A percentile compares a stretch with the other conserved stretches of the same genome.
Evolutionary conservation across 495 filamentous ascomycete species (phyloP).

Genomic region (Chlorociboria aeruginascens): DNA sequence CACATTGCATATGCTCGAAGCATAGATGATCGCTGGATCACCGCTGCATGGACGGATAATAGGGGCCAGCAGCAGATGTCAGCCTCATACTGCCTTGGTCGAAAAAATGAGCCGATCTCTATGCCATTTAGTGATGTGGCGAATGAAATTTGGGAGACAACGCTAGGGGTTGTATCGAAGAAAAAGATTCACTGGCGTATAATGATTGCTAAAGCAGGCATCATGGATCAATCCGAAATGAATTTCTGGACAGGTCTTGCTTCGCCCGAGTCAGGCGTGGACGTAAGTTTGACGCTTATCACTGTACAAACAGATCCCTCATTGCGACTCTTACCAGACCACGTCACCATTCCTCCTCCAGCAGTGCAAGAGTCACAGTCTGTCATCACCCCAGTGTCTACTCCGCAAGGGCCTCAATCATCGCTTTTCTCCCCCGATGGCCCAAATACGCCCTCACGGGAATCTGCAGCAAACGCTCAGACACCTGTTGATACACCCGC

Average conservation of each 20-base stretch:
- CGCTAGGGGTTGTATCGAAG: constrained; percentile 58
- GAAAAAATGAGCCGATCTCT: constrained; percentile 42
- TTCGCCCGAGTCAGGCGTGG: constrained; percentile 17
- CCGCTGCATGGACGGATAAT: constrained; percentile 86
- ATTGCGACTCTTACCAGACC: constrained; percentile 47
- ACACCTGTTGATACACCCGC: constrained; percentile 35
- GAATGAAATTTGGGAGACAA: constrained; percentile 77
- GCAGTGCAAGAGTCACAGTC: constrained; percentile 24
- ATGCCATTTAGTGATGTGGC: constrained; percentile 51
- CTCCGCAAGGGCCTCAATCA: constrained; percentile 35
- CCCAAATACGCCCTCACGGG: constrained; percentile 20
- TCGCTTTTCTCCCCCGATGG: constrained; percentile 40
- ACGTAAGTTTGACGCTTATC: constrained; percentile 47
- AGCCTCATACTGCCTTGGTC: constrained; percentile 67
- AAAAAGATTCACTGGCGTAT: constrained; percentile 70
- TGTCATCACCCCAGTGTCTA: constrained; percentile 43
- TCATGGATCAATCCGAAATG: constrained; percentile 63
- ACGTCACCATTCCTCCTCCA: constrained; percentile 31
- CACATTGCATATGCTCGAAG: constrained; percentile 82
- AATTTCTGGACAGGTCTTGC: constrained; percentile 41
- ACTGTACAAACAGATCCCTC: constrained; percentile 55
- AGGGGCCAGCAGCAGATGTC: constrained; percentile 63
- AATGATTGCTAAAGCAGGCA: constrained; percentile 59
- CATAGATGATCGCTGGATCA: constrained; percentile 75
- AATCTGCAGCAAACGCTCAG: constrained; percentile 34